Percentiles rank a stretch among this genome's conserved stretches.
phyloP scores from a whole-genome alignment of 345 rosid species.

The Brassica nigra region DNA sequence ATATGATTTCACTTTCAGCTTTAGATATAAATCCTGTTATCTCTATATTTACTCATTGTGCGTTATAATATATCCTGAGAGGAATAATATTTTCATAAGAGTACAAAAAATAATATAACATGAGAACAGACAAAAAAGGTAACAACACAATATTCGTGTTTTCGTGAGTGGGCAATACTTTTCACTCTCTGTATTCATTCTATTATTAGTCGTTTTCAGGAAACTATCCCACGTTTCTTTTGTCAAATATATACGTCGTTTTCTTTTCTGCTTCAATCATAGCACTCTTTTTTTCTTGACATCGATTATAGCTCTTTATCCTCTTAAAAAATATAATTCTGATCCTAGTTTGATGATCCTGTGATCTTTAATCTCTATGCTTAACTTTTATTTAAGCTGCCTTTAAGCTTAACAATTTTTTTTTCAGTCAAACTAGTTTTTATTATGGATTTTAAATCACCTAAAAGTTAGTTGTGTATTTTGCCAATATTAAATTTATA shows the following conservation, averaged over 20 bases:
- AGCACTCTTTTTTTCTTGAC: neutral
- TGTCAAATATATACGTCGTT: conserved; percentile 24
- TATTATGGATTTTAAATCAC: neutral
- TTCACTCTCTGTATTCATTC: conserved; percentile 11
- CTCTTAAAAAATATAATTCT: neutral
- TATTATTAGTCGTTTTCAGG: conserved; percentile 41
- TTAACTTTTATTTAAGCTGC: neutral
- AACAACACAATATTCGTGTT: conserved; percentile 21
- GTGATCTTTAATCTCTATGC: neutral
- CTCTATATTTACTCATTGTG: neutral
- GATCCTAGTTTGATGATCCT: neutral
- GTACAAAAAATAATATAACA: conserved; percentile 28
- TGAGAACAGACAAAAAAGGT: conserved; percentile 32
- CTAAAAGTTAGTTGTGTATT: neutral
- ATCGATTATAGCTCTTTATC: neutral
- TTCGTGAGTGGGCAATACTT: conserved; percentile 26
- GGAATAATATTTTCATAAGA: conserved; percentile 24
- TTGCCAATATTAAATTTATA: neutral
- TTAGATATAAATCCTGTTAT: neutral
- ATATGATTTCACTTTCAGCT: conserved; percentile 29
- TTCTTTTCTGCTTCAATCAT: conserved; percentile 5
- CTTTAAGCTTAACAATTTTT: too few relatives aligned
- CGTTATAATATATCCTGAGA: neutral
- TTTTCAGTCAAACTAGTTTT: neutral
- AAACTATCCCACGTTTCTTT: conserved; percentile 32